phyloP scores from a whole-genome alignment of 176 grass and related monocot genomes.

The Juncus inflexus region DNA sequence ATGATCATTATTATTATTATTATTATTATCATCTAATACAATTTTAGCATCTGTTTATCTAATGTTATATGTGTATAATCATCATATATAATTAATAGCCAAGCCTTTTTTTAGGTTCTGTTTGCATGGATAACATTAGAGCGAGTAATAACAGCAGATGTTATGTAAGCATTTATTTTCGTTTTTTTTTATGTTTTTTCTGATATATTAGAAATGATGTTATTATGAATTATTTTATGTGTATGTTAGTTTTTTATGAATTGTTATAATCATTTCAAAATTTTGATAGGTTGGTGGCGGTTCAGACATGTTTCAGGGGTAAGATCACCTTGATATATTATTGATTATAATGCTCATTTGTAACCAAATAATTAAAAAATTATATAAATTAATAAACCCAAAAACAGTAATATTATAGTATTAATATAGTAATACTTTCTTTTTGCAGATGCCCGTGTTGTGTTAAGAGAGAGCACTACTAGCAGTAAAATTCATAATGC shows the following conservation, averaged over 20 bases:
- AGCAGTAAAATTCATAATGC: no score
- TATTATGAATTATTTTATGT: no score
- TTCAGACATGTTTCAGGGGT: conserved; percentile 31
- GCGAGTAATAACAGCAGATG: conserved; percentile 62
- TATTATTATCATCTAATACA: conserved; percentile 12
- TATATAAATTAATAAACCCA: not conserved
- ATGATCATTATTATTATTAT: conserved; percentile 9
- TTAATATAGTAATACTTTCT: no score
- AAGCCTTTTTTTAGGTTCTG: conserved; percentile 40
- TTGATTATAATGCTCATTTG: no score
- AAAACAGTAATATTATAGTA: not conserved
- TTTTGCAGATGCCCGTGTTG: not conserved
- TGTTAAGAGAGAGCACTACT: no score
- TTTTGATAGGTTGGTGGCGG: conserved; percentile 56
- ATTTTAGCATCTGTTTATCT: not conserved
- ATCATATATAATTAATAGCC: no score
- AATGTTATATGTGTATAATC: no score
- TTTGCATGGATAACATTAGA: conserved; percentile 34
- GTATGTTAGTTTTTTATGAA: no score
- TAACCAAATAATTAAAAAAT: not conserved
- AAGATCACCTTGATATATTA: no score
- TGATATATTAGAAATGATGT: not conserved
- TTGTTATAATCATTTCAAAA: not conserved
- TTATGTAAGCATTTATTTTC: conserved; percentile 51
- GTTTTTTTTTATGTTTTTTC: not conserved